Evolutionary conservation across 805 yeast genomes (phyloP).

Genomic region (Sugiyamaella valdiviana): DNA sequence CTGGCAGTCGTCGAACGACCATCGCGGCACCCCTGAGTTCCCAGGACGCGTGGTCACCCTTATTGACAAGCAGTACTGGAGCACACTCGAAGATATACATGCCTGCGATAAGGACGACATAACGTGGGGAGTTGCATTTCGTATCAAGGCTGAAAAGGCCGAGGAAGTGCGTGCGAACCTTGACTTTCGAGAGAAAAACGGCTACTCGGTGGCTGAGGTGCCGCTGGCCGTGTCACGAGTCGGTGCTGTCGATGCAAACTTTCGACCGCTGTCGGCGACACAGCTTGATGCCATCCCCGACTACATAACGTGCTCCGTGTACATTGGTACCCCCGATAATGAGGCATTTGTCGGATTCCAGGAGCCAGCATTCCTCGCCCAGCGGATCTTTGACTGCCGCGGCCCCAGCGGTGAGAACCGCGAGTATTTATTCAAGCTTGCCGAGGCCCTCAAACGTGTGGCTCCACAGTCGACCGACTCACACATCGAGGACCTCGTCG

Average conservation of each 20-base stretch:
- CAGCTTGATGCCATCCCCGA: constrained; percentile 3
- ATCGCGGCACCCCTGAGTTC: constrained; percentile 77
- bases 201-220: constrained; percentile 66
- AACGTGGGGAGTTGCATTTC: constrained; percentile 78
- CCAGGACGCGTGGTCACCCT: constrained; percentile 90
- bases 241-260: constrained; percentile 12
- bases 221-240: constrained; percentile 47
- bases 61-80: constrained; percentile 49
- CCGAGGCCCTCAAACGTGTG: constrained; percentile 42
- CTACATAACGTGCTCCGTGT: constrained; percentile 53
- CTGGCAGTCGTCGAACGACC: constrained; percentile 90
- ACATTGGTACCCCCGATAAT: constrained; percentile 78
- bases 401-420: constrained; percentile 83
- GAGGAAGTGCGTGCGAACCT: constrained; percentile 58
- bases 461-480: constrained; percentile 36
- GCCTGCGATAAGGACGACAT: constrained; percentile 31
- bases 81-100: constrained; percentile 41
- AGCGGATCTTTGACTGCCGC: constrained; percentile 43
- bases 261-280: constrained; percentile 1
- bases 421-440: constrained; percentile 59
- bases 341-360: constrained; percentile 86
- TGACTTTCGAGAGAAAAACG: constrained; percentile 83
- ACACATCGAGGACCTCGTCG: constrained; percentile 38
- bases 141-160: constrained; percentile 61
- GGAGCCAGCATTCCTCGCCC: constrained; percentile 50